Base-by-base conservation (phyloP, 2,329 filamentous ascomycete genomes). In the Monilinia vaccinii-corymbosi region DNA sequence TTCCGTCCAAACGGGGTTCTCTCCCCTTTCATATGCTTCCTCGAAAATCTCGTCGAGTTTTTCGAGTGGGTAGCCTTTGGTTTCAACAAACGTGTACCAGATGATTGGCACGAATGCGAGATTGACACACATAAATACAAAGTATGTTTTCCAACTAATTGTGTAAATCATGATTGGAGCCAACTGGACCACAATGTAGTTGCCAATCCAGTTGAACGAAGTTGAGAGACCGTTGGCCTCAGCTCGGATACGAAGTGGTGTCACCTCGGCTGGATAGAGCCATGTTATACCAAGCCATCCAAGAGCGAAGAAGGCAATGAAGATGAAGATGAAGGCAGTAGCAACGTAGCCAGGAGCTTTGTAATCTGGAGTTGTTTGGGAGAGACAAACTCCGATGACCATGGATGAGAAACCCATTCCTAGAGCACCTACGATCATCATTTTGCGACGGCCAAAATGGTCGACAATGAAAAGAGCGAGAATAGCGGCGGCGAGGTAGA, bases 401-500 rank as follows among this genome's bases (percentile, higher is more conserved):
- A 76, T 73, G 38, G 88, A 89, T 69, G 90, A 90, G 70, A 79
- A 80, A n/a, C 57, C 77, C 45, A 83, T 75, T 69, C 79, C 80
- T 69, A 82, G 78, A 50, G 80, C 81, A 38, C 75, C 75, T 0
- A 78, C 79, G 61, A 83, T 81, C 45, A 82, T 65, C 60, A 61
- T 61, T 62, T 74, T 76, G 46, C 74, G 75, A 3, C 79, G 74
- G 8, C 77, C 77, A 1, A 82, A 78, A n/a, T 75, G 75, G 65
- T 82, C 79, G 49, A 81, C 75, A 36, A 82, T 66, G 67, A 81
- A 79, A 44, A 77, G 69, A 65, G 82, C 84, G 69, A 86, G 81
- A 70, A 85, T 86, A 0, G 85, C 88, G 2, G 86, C 85, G 68
- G 88, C 86, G 28, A 89, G 79, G 23, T 80, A 81, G 51, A 80